A percentile compares a stretch with the other conserved stretches of the same genome.
These are phyloP conservation scores for Aspergillus pseudotamarii DNA, from an alignment of 2,329 filamentous ascomycete species.

Conservation along the genomic window DNA sequence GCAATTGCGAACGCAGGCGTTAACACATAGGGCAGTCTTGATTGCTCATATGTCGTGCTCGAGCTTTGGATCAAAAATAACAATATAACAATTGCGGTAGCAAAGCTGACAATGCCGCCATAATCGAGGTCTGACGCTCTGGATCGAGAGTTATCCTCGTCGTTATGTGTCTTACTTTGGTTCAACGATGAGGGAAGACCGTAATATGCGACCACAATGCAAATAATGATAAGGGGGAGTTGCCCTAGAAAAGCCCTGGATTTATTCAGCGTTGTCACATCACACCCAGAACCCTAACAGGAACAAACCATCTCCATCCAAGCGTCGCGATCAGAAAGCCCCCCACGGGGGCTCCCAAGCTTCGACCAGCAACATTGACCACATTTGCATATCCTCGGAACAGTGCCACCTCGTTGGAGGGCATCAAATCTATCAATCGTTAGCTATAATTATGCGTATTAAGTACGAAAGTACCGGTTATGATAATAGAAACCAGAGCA, in stretches of 20 bases:
- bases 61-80: constrained; percentile 3
- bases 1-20: neutral
- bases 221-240: constrained; percentile 2
- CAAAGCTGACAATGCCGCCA: neutral
- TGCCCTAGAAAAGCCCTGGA: constrained; percentile 8
- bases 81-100: neutral
- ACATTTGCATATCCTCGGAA: constrained; percentile 51
- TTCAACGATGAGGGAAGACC: constrained; percentile 7
- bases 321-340: constrained; percentile 69
- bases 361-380: constrained; percentile 46
- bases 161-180: neutral
- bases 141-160: neutral
- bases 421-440: constrained; percentile 41
- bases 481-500: constrained; percentile 43
- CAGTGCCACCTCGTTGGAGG: constrained; percentile 45
- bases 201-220: neutral
- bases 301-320: constrained; percentile 65
- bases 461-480: constrained; percentile 25
- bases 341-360: constrained; percentile 68
- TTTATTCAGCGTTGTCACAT: neutral
- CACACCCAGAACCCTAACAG: too few relatives aligned
- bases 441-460: neutral
- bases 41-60: neutral
- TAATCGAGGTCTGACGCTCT: neutral
- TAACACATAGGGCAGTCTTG: neutral